Evolutionary conservation across 1,284 basidiomycete genomes (phyloP).

Genomic region (Pseudozyma hubeiensis): DNA sequence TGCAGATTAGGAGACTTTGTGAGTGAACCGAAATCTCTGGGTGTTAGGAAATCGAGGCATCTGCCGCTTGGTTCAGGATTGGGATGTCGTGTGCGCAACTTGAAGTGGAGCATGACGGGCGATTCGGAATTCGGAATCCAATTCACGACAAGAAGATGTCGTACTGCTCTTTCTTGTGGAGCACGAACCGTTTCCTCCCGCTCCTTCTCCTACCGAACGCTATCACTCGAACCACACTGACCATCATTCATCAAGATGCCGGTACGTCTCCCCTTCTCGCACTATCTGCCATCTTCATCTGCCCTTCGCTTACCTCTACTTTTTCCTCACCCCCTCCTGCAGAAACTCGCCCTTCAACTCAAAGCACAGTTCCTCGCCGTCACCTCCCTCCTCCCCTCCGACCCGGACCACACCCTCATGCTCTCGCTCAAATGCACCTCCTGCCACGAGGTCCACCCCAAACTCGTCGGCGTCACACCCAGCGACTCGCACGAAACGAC

Average conservation of each 20-base stretch:
- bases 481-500: conserved; percentile 57
- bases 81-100: conserved; percentile 14
- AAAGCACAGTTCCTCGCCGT: conserved; percentile 62
- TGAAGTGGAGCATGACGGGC: conserved; percentile 7
- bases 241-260: conserved; percentile 10
- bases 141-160: conserved; percentile 4
- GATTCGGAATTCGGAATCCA: background rate
- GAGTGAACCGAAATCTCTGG: too few relatives aligned
- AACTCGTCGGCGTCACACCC: conserved; percentile 55
- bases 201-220: too few relatives aligned
- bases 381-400: conserved; percentile 50
- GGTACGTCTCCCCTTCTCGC: conserved; percentile 5
- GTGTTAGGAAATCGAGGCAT: too few relatives aligned
- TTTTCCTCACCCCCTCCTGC: background rate
- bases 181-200: background rate
- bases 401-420: conserved; percentile 60
- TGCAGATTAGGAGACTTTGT: too few relatives aligned
- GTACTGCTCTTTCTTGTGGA: conserved; percentile 1
- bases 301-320: background rate
- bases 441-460: conserved; percentile 65
- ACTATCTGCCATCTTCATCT: background rate
- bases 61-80: background rate
- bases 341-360: conserved; percentile 60
- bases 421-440: conserved; percentile 61
- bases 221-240: background rate